Evolutionary conservation across 257 asterid genomes (phyloP).

Genomic region (Plectranthus barbatus): DNA sequence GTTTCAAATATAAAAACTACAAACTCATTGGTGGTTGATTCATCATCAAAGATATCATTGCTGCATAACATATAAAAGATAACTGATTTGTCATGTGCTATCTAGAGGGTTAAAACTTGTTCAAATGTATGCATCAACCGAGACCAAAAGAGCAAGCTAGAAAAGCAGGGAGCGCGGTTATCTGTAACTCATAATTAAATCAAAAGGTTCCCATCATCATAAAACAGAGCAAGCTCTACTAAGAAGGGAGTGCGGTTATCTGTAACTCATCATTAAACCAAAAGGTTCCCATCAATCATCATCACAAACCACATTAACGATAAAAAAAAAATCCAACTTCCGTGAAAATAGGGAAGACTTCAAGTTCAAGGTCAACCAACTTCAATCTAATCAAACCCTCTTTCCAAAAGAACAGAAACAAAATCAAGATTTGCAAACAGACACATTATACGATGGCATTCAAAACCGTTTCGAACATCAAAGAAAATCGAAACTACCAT

Average conservation of each 20-base stretch:
- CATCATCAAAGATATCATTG: background rate
- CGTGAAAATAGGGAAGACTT: background rate
- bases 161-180: background rate
- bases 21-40: background rate
- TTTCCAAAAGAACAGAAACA: background rate
- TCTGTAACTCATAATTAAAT: background rate
- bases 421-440: background rate
- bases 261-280: background rate
- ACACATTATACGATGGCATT: no score
- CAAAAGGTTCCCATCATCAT: background rate
- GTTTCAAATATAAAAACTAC: background rate
- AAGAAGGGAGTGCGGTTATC: background rate
- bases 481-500: conserved; percentile 43
- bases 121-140: background rate
- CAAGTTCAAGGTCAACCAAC: background rate
- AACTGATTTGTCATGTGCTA: background rate
- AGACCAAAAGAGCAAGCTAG: background rate
- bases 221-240: background rate
- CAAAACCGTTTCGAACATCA: background rate
- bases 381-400: background rate
- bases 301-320: background rate
- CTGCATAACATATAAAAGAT: background rate
- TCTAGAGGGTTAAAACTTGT: background rate
- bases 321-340: background rate
- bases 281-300: background rate